phyloP scores from a whole-genome alignment of 2,329 filamentous ascomycete genomes.

The Conoideocrella luteorostrata region DNA sequence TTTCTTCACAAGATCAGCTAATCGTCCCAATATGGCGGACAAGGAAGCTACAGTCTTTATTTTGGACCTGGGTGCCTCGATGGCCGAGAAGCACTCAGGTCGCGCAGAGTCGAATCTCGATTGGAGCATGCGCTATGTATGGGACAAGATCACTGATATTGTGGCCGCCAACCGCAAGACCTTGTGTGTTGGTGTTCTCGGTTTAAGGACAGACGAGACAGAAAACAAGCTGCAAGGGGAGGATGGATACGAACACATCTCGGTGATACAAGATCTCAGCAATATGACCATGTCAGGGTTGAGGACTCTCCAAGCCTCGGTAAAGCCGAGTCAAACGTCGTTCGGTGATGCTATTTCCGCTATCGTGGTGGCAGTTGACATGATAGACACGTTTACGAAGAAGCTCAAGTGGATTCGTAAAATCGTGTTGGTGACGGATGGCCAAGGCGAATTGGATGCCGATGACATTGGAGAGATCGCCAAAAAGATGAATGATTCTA shows the following conservation, averaged over 20 bases:
- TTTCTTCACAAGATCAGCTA: too few species aligned
- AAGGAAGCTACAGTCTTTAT: conserved; percentile 94
- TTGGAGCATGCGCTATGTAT: conserved; percentile 85
- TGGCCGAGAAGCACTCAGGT: conserved; percentile 65
- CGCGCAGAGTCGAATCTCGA: conserved; percentile 76
- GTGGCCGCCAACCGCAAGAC: conserved; percentile 62
- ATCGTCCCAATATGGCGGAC: conserved; percentile 77
- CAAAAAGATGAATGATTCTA: conserved; percentile 65
- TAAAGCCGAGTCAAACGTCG: conserved; percentile 62
- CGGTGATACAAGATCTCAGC: conserved; percentile 64
- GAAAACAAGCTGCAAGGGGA: conserved; percentile 61
- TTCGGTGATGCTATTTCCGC: conserved; percentile 82
- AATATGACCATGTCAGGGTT: conserved; percentile 62
- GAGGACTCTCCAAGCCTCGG: conserved; percentile 51
- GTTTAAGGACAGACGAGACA: conserved; percentile 73
- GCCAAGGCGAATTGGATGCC: conserved; percentile 62
- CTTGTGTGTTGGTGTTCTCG: conserved; percentile 71
- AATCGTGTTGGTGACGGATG: conserved; percentile 84
- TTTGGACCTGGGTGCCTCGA: conserved; percentile 80
- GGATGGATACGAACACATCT: conserved; percentile 74
- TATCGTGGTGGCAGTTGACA: conserved; percentile 75
- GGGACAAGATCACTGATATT: conserved; percentile 76
- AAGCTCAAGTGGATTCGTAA: conserved; percentile 74
- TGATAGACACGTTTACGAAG: conserved; percentile 76
- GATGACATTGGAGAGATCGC: conserved; percentile 66